Conservation (phyloP, 169 alveolate species). For the Eimeria praecox region DNA sequence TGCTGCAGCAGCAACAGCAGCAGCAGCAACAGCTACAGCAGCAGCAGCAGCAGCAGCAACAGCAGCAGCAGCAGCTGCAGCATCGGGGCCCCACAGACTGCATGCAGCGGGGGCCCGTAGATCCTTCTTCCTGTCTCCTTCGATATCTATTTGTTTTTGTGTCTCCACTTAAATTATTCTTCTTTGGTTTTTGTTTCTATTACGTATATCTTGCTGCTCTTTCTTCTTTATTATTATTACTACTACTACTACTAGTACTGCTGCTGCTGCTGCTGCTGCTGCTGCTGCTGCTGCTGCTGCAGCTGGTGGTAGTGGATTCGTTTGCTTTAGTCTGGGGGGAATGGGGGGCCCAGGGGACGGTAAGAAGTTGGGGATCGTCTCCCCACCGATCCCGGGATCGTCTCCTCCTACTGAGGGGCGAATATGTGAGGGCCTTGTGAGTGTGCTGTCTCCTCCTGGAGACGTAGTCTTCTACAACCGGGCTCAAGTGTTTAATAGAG, state of each 20-base stretch:
- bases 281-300: not conserved
- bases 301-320: not conserved
- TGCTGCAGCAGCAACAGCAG: not conserved
- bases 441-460: slow-evolving; percentile 55
- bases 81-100: slow-evolving; percentile 21
- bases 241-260: not conserved
- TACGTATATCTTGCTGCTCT: not conserved
- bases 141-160: not conserved
- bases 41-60: not conserved
- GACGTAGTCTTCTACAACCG: slow-evolving; percentile 90
- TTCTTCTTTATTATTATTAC: not conserved
- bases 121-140: not conserved
- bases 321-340: not conserved
- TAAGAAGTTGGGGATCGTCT: not conserved
- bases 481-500: slow-evolving; percentile 95
- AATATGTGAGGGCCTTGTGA: slow-evolving; percentile 84
- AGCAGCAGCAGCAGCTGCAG: slow-evolving; percentile 41
- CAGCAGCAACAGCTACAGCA: not conserved
- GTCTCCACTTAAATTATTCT: too few species aligned
- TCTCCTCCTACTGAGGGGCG: not conserved
- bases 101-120: not conserved
- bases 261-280: slow-evolving; percentile 26
- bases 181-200: not conserved
- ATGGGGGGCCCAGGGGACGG: not conserved
- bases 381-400: not conserved